A percentile compares a stretch with the other conserved stretches of the same genome.
These are phyloP conservation scores for Dactylonectria macrodidyma DNA, from an alignment of 2,329 filamentous ascomycete genomes.

Conservation along the genomic window DNA sequence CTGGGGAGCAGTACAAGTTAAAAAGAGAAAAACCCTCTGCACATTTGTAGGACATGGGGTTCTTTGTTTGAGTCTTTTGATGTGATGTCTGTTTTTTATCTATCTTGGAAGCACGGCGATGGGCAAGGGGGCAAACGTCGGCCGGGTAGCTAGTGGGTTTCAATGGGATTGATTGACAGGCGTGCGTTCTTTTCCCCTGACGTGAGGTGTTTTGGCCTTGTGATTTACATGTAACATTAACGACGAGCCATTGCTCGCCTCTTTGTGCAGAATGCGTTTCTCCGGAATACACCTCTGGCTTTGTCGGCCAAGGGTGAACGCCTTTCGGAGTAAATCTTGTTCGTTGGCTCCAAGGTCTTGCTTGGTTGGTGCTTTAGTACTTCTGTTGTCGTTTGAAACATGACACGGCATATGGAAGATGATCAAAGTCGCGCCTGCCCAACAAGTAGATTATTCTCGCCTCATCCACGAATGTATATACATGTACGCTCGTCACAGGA, in stretches of 20 bases:
- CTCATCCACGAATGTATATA: conserved; percentile 30
- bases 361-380: not conserved
- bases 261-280: too few species aligned
- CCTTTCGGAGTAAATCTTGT: too few species aligned
- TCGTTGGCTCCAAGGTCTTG: too few species aligned
- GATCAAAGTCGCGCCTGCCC: not conserved
- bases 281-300: too few species aligned
- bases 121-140: conserved; percentile 46
- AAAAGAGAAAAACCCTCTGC: conserved; percentile 14
- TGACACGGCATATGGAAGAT: conserved; percentile 6
- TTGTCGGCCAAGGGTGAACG: too few species aligned
- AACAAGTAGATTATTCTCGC: conserved; percentile 27
- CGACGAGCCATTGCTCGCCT: too few species aligned
- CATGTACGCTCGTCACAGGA: conserved; percentile 17
- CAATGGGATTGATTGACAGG: conserved; percentile 43
- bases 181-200: not conserved
- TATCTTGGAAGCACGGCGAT: conserved; percentile 47
- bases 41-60: conserved; percentile 26
- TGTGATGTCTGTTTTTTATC: conserved; percentile 28
- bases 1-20: conserved; percentile 15
- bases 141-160: conserved; percentile 44
- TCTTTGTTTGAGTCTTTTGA: conserved; percentile 41
- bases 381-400: not conserved
- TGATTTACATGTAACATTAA: not conserved
- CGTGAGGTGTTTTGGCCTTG: not conserved